Evolutionary conservation across 2,329 filamentous ascomycete species (phyloP), one percentile per base, ranked within the genome.

Genomic region (Massarina eburnea): DNA sequence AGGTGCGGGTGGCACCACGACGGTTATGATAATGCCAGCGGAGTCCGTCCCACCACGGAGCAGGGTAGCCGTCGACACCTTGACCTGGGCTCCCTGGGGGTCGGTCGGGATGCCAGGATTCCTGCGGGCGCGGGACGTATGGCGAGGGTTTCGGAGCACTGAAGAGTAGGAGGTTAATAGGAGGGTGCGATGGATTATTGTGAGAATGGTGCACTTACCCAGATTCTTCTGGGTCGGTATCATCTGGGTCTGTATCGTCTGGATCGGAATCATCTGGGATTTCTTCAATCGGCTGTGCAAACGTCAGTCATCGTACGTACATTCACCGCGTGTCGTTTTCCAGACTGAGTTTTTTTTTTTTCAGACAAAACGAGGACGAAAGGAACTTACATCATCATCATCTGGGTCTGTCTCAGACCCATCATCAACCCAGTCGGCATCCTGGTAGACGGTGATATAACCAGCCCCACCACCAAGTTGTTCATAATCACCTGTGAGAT

Each of bases 351-450:
- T 18, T 21, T 20, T 21, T 21, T 3, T 15, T 15, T 34, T 18
- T 34, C 32, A 18, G 9, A n/a, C 19, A 18, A 18, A 18, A n/a
- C 32, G 32, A 34, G 19, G 32, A n/a, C 15, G 15, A 34, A 18
- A 34, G 15, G 32, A 17, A 34, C 32, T 34, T 34, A 34, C 32
- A n/a, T n/a, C 32, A 34, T 34, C 17, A n/a, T 34, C 32, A 34
- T 18, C 32, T 18, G 17, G 32, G 32, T 8, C 19, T 18, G 15
- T 17, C 17, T 8, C 3, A 34, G 19, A 34, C 17, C 32, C 17
- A 15, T 8, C 12, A 34, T 17, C 32, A 34, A 34, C 32, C 32
- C 15, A 34, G 32, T 18, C 32, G 15, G 19, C 9, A 7, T 34
- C n/a, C 32, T 18, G n/a, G n/a, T n/a, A 36, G 3, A 36, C 34